Conservation (phyloP, 192 early-diverging fungal species). For the Podila horticola region DNA sequence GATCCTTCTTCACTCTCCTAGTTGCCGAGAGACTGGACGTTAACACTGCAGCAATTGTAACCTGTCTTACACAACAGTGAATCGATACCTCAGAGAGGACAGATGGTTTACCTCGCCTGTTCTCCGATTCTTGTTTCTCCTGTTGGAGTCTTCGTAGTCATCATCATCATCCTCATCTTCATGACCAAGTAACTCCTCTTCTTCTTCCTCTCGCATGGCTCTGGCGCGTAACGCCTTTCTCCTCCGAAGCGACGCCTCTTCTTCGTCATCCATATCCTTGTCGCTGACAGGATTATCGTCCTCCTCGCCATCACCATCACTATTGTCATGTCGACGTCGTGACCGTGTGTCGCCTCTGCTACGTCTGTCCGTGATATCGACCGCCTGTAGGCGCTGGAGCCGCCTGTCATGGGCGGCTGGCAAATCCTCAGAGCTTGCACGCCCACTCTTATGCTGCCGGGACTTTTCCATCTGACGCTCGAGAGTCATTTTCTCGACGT, state of each 20-base stretch:
- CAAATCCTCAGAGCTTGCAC: neutral
- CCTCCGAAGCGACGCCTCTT: slow-evolving; percentile 46
- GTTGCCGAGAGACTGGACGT: slow-evolving; percentile 1
- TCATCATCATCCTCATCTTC: slow-evolving; percentile 62
- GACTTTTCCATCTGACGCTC: slow-evolving; percentile 22
- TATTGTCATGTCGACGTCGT: slow-evolving; percentile 6
- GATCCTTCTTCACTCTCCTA: slow-evolving; percentile 56
- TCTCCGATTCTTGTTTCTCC: slow-evolving; percentile 27
- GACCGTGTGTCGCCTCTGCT: slow-evolving; percentile 43
- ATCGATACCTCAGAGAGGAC: too few relatives aligned
- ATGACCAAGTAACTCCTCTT: slow-evolving; percentile 50
- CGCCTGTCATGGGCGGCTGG: slow-evolving; percentile 52
- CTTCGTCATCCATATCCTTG: slow-evolving; percentile 64
- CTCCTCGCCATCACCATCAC: slow-evolving; percentile 16
- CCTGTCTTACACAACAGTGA: too few relatives aligned
- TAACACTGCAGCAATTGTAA: neutral
- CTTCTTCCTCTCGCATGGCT: slow-evolving; percentile 47
- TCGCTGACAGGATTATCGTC: slow-evolving; percentile 26
- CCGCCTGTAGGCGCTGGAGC: slow-evolving; percentile 57
- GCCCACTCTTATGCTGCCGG: neutral
- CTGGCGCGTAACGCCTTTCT: slow-evolving; percentile 34
- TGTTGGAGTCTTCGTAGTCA: slow-evolving; percentile 37
- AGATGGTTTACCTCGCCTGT: slow-evolving; percentile 39
- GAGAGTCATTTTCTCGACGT: slow-evolving; percentile 54
- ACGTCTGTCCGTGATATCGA: slow-evolving; percentile 23